Conservation (phyloP, 352 stramenopile genomes). For the Globisporangium solare region DNA sequence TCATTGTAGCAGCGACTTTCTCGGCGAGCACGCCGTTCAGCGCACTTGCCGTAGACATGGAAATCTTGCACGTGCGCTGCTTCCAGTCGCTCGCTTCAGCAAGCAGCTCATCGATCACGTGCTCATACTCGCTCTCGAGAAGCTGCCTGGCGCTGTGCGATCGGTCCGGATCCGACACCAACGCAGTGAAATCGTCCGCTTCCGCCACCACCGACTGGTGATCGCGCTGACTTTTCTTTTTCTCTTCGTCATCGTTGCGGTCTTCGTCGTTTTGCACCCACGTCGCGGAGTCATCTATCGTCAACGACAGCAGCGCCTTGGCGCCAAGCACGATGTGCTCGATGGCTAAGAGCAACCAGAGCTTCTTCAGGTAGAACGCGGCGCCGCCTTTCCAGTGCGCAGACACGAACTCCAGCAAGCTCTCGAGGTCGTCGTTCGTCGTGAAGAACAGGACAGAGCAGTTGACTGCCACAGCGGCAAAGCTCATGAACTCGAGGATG, state of each 20-base stretch:
- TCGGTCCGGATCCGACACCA: background rate
- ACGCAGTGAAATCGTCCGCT: background rate
- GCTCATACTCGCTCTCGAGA: background rate
- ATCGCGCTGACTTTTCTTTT: conserved; percentile 12
- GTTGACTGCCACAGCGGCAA: conserved; percentile 74
- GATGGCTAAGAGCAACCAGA: conserved; percentile 57
- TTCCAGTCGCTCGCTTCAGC: conserved; percentile 10
- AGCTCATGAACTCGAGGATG: conserved; percentile 90
- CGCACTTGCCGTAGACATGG: conserved; percentile 8
- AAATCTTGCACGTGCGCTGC: conserved; percentile 4
- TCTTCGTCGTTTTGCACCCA: conserved; percentile 77
- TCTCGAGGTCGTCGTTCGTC: conserved; percentile 57
- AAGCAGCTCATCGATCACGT: conserved; percentile 16
- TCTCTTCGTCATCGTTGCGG: conserved; percentile 37
- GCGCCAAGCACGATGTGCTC: conserved; percentile 62
- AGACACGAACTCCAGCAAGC: conserved; percentile 23
- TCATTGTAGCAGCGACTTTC: conserved; percentile 33
- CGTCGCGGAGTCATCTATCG: conserved; percentile 60
- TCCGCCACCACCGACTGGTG: conserved; percentile 2
- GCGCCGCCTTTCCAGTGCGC: conserved; percentile 17
- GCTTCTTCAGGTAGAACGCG: conserved; percentile 40
- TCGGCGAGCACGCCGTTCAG: conserved; percentile 37
- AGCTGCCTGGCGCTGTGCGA: background rate
- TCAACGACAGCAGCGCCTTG: conserved; percentile 60
- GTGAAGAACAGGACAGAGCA: conserved; percentile 75